A percentile compares a stretch with the other conserved stretches of the same genome.
Conservation (phyloP, 441 rosid genomes). For the Adansonia grandidieri region DNA sequence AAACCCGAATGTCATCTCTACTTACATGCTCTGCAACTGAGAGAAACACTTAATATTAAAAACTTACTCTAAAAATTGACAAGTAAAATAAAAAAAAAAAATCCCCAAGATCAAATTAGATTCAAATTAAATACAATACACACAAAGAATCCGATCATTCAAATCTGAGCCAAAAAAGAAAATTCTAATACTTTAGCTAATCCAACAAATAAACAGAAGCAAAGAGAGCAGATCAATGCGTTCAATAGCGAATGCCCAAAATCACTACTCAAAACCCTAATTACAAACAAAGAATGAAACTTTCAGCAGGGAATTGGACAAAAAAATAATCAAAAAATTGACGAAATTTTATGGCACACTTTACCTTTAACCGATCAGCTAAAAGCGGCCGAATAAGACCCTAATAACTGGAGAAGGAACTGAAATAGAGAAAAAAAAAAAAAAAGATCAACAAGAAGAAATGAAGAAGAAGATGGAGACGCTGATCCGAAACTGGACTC, state of each 20-base stretch:
- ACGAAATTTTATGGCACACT: no score
- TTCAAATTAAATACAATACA: neutral
- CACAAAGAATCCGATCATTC: neutral
- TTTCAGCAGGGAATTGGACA: neutral
- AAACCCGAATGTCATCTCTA: neutral
- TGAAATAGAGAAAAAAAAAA: slow-evolving; percentile 15
- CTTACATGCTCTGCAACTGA: neutral
- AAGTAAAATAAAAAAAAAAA: neutral
- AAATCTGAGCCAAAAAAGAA: slow-evolving; percentile 8
- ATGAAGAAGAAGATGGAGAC: slow-evolving; percentile 9
- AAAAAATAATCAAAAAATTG: neutral
- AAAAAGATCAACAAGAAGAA: neutral
- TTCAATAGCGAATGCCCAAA: neutral
- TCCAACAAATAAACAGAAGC: neutral
- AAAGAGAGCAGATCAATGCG: slow-evolving; percentile 12
- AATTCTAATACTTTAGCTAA: neutral
- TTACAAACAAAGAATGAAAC: neutral
- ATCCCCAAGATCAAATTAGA: neutral
- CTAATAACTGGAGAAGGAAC: slow-evolving; percentile 29
- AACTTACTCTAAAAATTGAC: neutral
- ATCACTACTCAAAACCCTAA: neutral
- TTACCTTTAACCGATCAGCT: neutral
- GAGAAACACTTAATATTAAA: neutral
- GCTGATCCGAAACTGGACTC: slow-evolving; percentile 43
- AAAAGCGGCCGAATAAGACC: slow-evolving; percentile 27